Evolutionary conservation across 805 yeast species (phyloP), one percentile per base, ranked within the genome.

Genomic region (Metschnikowia peoriensis): DNA sequence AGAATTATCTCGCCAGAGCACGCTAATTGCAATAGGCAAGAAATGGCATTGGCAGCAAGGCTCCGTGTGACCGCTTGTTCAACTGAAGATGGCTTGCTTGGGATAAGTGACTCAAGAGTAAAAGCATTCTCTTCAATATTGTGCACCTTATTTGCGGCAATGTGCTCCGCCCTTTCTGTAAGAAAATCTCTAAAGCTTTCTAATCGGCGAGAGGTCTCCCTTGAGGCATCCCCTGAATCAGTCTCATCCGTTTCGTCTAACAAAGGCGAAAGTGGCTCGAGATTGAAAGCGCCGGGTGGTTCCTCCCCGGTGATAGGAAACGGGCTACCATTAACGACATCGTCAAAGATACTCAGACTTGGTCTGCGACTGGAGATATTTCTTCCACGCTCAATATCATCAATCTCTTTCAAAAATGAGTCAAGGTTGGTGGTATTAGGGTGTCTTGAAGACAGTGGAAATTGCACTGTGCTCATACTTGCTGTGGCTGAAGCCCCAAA

Each of bases 311-410:
- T 16, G 7, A 49, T n/a, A 9, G 28, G 39, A 9, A 45, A 15
- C 1, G 46, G 51, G 9, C 45, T 29, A 4, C 35, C 44, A 7
- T 38, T 22, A 11, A 49, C 28, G 2, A 35, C 15, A 6, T 44
- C 51, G 12, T 42, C 50, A 2, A 32, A 27, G 22, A 54, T 40
- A 28, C 55, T 54, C 55, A 54, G 55, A 38, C 58, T 54, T 8
- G 53, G 53, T 22, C 58, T 41, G 28, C 53, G 45, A 34, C 46
- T 46, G 3, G 49, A 44, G 7, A 47, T 43, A 39, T 58, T 43
- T 51, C 62, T 54, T 7, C 61, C 62, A 2, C 53, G 45, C 38
- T 59, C 62, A 17, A 58, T 47, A 7, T 57, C 61, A 17, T 51
- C 53, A 17, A 51, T 46, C 8, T 46, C 53, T 22, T 43, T 42